Percentiles rank a stretch among this genome's conserved stretches.
phyloP scores from a whole-genome alignment of 768 basidiomycete species.

The Panus rudis region DNA sequence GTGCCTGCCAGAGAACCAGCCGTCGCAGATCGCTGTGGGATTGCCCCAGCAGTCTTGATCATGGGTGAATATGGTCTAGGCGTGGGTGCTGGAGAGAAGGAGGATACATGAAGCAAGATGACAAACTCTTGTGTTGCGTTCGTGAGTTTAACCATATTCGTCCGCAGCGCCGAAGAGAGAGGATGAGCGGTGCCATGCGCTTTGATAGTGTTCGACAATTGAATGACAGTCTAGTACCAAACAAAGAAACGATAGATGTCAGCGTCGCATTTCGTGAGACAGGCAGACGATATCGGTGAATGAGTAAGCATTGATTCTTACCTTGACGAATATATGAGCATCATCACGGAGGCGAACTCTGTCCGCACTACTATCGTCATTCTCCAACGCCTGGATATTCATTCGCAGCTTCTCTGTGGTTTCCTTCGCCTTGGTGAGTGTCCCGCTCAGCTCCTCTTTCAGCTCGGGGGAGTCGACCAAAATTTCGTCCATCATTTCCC shows the following conservation, averaged over 20 bases:
- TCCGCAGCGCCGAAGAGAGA: slow-evolving; percentile 56
- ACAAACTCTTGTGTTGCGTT: slow-evolving; percentile 84
- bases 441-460: slow-evolving; percentile 41
- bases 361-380: slow-evolving; percentile 47
- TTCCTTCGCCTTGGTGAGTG: slow-evolving; percentile 53
- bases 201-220: slow-evolving; percentile 70
- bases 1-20: slow-evolving; percentile 18
- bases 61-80: slow-evolving; percentile 58
- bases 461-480: slow-evolving; percentile 39
- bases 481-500: slow-evolving; percentile 73
- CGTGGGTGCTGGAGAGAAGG: slow-evolving; percentile 56
- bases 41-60: slow-evolving; percentile 23
- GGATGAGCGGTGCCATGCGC: slow-evolving; percentile 46
- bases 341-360: slow-evolving; percentile 65
- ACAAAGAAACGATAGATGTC: slow-evolving; percentile 5
- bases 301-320: slow-evolving; percentile 28
- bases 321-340: slow-evolving; percentile 78
- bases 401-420: slow-evolving; percentile 58
- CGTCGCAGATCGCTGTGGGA: slow-evolving; percentile 21
- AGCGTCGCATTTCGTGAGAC: neutral
- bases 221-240: slow-evolving; percentile 56
- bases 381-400: slow-evolving; percentile 51
- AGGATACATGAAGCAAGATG: slow-evolving; percentile 80
- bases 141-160: slow-evolving; percentile 68
- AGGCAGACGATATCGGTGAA: no score